A percentile compares a stretch with the other conserved stretches of the same genome.
Evolutionary conservation across 2,329 filamentous ascomycete species (phyloP).

Genomic region (Colletotrichum karsti): DNA sequence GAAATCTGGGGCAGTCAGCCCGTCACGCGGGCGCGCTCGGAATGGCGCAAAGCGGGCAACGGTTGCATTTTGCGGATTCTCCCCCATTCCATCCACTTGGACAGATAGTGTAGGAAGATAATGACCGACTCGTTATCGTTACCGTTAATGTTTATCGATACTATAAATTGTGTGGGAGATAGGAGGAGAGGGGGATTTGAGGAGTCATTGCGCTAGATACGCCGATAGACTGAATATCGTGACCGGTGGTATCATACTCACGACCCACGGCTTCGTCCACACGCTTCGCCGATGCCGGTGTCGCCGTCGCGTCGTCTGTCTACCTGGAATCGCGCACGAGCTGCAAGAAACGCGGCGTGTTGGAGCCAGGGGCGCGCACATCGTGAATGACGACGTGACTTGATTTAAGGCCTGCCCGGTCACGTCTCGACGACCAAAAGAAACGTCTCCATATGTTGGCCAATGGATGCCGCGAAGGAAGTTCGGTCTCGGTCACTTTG

Average conservation of each 20-base stretch:
- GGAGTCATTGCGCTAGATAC: neutral
- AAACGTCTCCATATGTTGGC: neutral
- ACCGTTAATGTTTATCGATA: neutral
- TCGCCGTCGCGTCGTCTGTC: neutral
- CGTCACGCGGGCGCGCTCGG: too few relatives aligned
- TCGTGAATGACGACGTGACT: neutral
- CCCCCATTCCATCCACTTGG: neutral
- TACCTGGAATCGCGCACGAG: neutral
- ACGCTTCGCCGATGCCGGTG: neutral
- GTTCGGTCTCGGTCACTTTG: neutral
- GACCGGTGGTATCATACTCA: neutral
- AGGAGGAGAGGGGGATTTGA: neutral
- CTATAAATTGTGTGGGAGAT: neutral
- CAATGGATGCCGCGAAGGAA: neutral
- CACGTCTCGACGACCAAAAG: neutral
- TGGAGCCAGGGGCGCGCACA: neutral
- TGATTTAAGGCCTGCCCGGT: neutral
- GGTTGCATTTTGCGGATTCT: neutral
- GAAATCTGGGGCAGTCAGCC: too few relatives aligned
- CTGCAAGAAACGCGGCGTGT: neutral
- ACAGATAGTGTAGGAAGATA: neutral
- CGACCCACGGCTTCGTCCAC: neutral
- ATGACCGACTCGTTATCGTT: neutral
- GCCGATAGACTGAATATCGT: too few relatives aligned
- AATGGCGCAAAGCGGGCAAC: neutral